Base-by-base conservation (phyloP, 2,329 filamentous ascomycete genomes). In the Colletotrichum magnum region DNA sequence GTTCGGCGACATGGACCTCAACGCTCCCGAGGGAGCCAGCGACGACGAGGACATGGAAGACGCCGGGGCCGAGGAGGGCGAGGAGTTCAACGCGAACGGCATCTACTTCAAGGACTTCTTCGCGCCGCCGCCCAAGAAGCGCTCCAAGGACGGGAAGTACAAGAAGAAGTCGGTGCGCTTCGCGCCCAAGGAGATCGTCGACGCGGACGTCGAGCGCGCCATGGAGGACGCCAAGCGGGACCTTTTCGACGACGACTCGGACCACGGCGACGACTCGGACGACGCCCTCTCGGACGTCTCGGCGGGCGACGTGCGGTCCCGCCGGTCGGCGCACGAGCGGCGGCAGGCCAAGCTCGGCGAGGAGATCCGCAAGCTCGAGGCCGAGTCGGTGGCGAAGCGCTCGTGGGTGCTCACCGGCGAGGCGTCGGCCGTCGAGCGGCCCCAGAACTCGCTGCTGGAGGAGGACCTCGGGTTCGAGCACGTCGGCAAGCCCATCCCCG, bases 381-480 rank as follows among this genome's bases (percentile, higher is more conserved):
- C 93, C 4, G 94, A 92, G 32, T 95, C 95, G 63, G 92, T 98
- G 1, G 92, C 93, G 36, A 97, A 97, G 81, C 92, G 94, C 68
- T 90, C 95, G 76, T 99, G 96, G 96, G 93, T 93, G 18, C 84
- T 98, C 60, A 88, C 92, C 10, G 96, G 96, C 76, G 96, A 99
- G 85, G 95, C 95, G 5, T 88, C 90, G 57, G 95, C 94, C 2
- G 86, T 86, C 1, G 94, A 96, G 73, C 89, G 96, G 43, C 96
- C 96, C 0, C 79, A 94, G 62, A 98, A 99, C 83, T 98, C 95
- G 0, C 87, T 99, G 2, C 89, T 99, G 1, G 95, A 98, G 77
- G 90, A 98, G 82, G 94, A 98, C 75, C 88, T 99, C 28, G 95
- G 98, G 73, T 99, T 98, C 77, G 96, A 99, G 82, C 91, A 97